phyloP scores from a whole-genome alignment of 2,329 filamentous ascomycete species.

The Dactylonectria macrodidyma region DNA sequence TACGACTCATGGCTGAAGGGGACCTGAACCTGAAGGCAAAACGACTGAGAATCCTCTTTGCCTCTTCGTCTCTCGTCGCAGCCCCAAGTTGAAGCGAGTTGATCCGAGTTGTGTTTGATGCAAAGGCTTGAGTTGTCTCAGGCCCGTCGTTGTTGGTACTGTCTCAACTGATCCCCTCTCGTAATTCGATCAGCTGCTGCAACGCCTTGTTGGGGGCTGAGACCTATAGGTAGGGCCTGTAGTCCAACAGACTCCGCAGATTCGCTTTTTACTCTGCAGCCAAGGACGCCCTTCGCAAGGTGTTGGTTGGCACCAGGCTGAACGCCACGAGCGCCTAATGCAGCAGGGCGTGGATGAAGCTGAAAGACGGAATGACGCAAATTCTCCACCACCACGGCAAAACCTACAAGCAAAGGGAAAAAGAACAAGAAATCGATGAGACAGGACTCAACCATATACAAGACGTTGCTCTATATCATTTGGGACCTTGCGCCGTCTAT shows the following conservation, averaged over 20 bases:
- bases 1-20: neutral
- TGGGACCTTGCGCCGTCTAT: slow-evolving; percentile 35
- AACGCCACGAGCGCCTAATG: neutral
- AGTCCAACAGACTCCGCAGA: no score
- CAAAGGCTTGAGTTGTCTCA: neutral
- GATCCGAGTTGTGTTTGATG: neutral
- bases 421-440: no score
- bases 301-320: neutral
- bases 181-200: neutral
- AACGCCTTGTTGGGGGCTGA: slow-evolving; percentile 1
- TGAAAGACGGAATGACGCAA: neutral
- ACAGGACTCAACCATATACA: neutral
- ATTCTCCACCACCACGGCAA: neutral
- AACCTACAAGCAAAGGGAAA: neutral
- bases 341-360: neutral
- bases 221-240: neutral
- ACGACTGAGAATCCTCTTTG: neutral
- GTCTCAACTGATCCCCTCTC: neutral
- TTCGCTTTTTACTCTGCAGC: neutral
- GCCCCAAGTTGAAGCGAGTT: neutral
- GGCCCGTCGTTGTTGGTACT: no score
- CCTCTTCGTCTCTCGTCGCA: neutral
- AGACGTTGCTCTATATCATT: slow-evolving; percentile 1
- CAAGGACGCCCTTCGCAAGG: neutral
- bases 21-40: neutral